phyloP scores from a whole-genome alignment of 495 filamentous ascomycete species.

The Neurospora sublineolata region DNA sequence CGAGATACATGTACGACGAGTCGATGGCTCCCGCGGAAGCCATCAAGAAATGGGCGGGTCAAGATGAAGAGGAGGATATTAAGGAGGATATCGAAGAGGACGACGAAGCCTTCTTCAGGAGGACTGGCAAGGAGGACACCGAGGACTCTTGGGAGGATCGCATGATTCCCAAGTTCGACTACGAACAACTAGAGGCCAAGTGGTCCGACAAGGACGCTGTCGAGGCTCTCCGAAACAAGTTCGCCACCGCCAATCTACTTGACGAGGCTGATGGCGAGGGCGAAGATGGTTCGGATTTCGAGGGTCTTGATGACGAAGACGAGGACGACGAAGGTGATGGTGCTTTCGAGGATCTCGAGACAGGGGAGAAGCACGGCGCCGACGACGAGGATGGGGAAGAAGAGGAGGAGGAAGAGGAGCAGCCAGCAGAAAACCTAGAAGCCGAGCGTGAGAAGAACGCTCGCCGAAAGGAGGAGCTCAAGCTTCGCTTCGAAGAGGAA shows the following conservation, averaged over 20 bases:
- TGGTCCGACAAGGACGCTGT: constrained; percentile 73
- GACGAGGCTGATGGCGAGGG: constrained; percentile 38
- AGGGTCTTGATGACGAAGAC: constrained; percentile 47
- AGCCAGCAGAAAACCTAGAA: constrained; percentile 25
- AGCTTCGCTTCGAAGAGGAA: constrained; percentile 91
- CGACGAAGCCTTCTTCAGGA: constrained; percentile 76
- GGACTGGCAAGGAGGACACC: constrained; percentile 48
- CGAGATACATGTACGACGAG: constrained; percentile 79
- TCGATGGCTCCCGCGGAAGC: constrained; percentile 64
- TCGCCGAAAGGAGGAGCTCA: constrained; percentile 83
- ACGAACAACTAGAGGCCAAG: constrained; percentile 67
- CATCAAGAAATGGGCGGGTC: constrained; percentile 66
- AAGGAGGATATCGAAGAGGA: constrained; percentile 47
- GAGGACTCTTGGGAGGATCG: constrained; percentile 61
- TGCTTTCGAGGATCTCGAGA: constrained; percentile 81
- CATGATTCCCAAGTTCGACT: constrained; percentile 65
- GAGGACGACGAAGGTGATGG: constrained; percentile 84
- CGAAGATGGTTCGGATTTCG: constrained; percentile 37
- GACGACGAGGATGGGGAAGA: constrained; percentile 20
- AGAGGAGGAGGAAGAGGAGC: constrained; percentile 19
- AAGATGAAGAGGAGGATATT: constrained; percentile 44
- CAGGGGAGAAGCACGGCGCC: constrained; percentile 47
- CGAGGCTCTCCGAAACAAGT: constrained; percentile 59
- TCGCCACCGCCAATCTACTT: constrained; percentile 55
- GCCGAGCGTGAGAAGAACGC: constrained; percentile 88